Percentiles rank a stretch among this genome's conserved stretches.
These are phyloP conservation scores for Oleoguttula mirabilis DNA, from an alignment of 495 filamentous ascomycete species.

Conservation along the genomic window DNA sequence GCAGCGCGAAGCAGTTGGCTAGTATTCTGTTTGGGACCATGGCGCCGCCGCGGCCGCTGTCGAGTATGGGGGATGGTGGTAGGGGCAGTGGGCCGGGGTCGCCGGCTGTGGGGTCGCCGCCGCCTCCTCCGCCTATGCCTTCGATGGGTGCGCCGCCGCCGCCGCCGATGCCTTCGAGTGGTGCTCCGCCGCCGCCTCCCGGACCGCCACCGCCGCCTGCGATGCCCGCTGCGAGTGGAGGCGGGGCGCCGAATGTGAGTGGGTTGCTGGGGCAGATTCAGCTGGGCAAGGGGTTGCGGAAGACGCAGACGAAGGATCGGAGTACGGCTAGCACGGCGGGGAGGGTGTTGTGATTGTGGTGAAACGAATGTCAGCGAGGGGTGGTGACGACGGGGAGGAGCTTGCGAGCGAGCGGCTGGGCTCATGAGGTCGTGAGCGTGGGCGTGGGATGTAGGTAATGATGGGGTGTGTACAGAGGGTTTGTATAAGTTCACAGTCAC, in stretches of 20 bases:
- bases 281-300: constrained; percentile 61
- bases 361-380: constrained; percentile 3
- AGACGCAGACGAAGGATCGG: constrained; percentile 75
- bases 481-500: no score
- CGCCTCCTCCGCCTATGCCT: constrained; percentile 35
- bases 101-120: constrained; percentile 19
- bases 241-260: constrained; percentile 32
- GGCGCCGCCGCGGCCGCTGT: constrained; percentile 82
- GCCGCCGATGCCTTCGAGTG: constrained; percentile 40
- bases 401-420: not conserved
- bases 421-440: no score
- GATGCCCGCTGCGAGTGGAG: constrained; percentile 24
- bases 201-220: constrained; percentile 27
- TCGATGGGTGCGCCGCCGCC: constrained; percentile 32
- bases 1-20: constrained; percentile 80
- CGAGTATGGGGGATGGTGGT: constrained; percentile 48
- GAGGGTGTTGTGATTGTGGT: constrained; percentile 50
- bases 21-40: constrained; percentile 91
- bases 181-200: constrained; percentile 35
- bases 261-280: constrained; percentile 73
- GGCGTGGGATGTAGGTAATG: no score
- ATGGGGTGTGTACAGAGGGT: no score
- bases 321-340: constrained; percentile 59
- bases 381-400: not conserved
- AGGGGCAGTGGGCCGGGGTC: constrained; percentile 26